A percentile compares a stretch with the other conserved stretches of the same genome.
Conservation (phyloP, 352 stramenopile genomes). For the Pythium diclinum region DNA sequence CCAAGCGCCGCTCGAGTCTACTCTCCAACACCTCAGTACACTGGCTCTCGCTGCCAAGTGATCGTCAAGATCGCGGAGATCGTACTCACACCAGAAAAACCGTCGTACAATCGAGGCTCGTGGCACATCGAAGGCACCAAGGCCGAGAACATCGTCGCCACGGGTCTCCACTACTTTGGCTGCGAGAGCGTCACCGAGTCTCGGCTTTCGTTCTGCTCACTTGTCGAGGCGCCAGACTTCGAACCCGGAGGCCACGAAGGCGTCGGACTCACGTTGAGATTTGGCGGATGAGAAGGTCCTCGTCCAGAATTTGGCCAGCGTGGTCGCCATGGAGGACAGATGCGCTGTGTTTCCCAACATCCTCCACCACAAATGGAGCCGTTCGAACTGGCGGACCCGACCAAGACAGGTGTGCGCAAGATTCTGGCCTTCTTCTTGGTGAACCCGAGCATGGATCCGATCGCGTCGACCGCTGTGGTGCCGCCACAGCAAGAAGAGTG, state of each 20-base stretch:
- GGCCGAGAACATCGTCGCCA: constrained; percentile 33
- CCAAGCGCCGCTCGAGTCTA: background rate
- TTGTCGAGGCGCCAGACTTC: constrained; percentile 4
- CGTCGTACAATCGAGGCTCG: constrained; percentile 21
- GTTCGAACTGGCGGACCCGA: constrained; percentile 27
- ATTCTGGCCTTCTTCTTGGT: constrained; percentile 19
- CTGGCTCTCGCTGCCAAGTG: constrained; percentile 20
- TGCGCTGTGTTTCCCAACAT: constrained; percentile 35
- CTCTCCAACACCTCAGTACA: constrained; percentile 19
- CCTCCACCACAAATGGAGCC: constrained; percentile 30
- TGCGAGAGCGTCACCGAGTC: constrained; percentile 37
- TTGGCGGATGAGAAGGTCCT: constrained; percentile 2
- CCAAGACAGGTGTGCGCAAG: constrained; percentile 17
- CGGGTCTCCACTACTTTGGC: constrained; percentile 37
- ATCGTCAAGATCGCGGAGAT: constrained; percentile 40
- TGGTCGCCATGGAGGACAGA: constrained; percentile 19
- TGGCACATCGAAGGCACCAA: constrained; percentile 38
- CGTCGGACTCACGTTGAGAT: constrained; percentile 17
- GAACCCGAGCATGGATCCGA: constrained; percentile 17
- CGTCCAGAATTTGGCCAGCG: constrained; percentile 18
- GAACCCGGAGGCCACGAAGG: constrained; percentile 13
- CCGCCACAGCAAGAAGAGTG: constrained; percentile 36
- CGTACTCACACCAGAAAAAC: constrained; percentile 15
- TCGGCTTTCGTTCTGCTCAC: constrained; percentile 28
- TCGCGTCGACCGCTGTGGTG: constrained; percentile 27